phyloP scores from a whole-genome alignment of 2,329 filamentous ascomycete genomes.

The Cyanodermella asteris region DNA sequence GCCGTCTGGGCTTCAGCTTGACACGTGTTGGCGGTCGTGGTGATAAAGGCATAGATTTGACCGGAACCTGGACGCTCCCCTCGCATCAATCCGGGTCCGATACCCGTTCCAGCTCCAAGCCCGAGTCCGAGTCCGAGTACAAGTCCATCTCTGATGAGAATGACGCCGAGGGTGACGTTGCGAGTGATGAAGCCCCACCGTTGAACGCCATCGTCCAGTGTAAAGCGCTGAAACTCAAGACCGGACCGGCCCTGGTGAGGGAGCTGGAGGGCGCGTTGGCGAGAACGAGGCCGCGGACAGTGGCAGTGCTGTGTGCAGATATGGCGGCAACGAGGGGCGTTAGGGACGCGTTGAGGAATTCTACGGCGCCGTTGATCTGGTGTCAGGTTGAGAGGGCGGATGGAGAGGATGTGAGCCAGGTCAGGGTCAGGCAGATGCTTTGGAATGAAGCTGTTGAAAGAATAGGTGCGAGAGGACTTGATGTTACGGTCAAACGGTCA shows the following conservation, averaged over 20 bases:
- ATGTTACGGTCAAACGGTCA: too few species aligned
- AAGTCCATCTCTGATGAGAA: too few species aligned
- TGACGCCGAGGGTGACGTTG: too few species aligned
- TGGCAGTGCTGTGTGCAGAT: conserved; percentile 51
- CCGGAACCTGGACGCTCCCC: conserved; percentile 23
- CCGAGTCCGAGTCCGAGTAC: neutral
- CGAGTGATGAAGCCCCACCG: too few species aligned
- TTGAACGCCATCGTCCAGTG: conserved; percentile 24
- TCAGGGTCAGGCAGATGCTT: conserved; percentile 19
- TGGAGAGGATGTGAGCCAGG: conserved; percentile 7
- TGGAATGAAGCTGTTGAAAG: too few species aligned
- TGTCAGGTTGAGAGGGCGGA: conserved; percentile 19
- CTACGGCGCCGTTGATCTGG: conserved; percentile 49
- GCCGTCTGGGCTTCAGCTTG: conserved; percentile 17
- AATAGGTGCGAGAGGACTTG: too few species aligned
- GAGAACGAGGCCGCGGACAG: conserved; percentile 46
- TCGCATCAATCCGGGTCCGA: neutral
- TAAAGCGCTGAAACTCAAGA: conserved; percentile 20
- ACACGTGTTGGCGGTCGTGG: conserved; percentile 22
- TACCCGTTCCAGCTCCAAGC: neutral
- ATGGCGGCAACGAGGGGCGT: conserved; percentile 57
- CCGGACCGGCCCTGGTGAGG: conserved; percentile 22
- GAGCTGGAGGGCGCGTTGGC: conserved; percentile 44
- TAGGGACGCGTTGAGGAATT: conserved; percentile 45
- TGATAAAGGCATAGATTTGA: conserved; percentile 24